Conservation (phyloP, 768 basidiomycete species). For the Polyporus arcularius region DNA sequence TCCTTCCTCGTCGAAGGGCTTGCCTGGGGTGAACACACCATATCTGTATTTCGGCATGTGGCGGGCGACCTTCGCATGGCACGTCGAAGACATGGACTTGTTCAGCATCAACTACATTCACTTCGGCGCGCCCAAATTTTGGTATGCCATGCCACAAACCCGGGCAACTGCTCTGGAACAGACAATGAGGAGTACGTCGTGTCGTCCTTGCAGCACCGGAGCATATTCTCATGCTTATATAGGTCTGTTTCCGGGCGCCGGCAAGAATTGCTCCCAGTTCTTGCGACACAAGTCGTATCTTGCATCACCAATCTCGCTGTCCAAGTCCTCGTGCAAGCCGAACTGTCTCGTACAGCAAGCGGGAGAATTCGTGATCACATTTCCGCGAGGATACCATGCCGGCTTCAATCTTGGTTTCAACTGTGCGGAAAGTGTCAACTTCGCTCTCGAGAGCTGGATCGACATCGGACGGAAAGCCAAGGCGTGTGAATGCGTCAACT, state of each 20-base stretch:
- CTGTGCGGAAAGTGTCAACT: conserved; percentile 97
- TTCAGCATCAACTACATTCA: conserved; percentile 99
- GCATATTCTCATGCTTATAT: not conserved
- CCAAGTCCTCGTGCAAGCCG: conserved; percentile 76
- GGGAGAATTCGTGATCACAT: conserved; percentile 97
- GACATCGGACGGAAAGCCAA: conserved; percentile 83
- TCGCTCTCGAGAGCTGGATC: conserved; percentile 93
- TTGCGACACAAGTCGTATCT: conserved; percentile 96
- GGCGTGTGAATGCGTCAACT: conserved; percentile 69
- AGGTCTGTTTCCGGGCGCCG: conserved; percentile 92
- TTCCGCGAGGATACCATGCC: conserved; percentile 92
- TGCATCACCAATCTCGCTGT: conserved; percentile 82
- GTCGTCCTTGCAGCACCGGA: not conserved
- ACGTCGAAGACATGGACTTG: conserved; percentile 99
- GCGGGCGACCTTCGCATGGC: conserved; percentile 98
- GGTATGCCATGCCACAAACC: conserved; percentile 95
- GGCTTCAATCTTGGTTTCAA: conserved; percentile 97
- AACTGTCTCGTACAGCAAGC: conserved; percentile 90
- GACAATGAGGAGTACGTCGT: conserved; percentile 75
- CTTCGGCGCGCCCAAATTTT: conserved; percentile 95
- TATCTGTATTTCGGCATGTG: conserved; percentile 99
- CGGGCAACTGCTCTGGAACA: conserved; percentile 82
- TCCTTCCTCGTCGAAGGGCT: conserved; percentile 61
- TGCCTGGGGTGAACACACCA: conserved; percentile 96
- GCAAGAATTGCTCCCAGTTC: conserved; percentile 86